Percentiles rank a stretch among this genome's conserved stretches.
Evolutionary conservation across 2,329 filamentous ascomycete genomes (phyloP).

Genomic region (Shiraia sp.): DNA sequence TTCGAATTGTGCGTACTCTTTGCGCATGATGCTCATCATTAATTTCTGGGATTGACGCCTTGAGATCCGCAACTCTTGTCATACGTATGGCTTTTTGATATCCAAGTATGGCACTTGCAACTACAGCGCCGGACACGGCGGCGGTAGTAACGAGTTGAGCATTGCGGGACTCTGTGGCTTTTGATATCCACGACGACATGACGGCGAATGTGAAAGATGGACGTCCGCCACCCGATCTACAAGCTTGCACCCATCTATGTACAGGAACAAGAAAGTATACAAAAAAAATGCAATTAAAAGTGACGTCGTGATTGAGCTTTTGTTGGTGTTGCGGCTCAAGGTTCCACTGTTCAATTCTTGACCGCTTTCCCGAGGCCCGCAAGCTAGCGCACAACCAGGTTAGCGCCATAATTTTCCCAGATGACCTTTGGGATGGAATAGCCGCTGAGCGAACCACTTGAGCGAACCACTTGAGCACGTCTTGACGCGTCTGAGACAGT

Average conservation of each 20-base stretch:
- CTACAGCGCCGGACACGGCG: slow-evolving; percentile 56
- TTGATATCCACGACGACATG: slow-evolving; percentile 54
- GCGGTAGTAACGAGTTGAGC: slow-evolving; percentile 73
- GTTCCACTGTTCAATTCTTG: slow-evolving; percentile 1
- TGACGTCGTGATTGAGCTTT: not conserved
- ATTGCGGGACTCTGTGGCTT: slow-evolving; percentile 51
- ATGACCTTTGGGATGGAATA: slow-evolving; percentile 13
- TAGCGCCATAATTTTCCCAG: slow-evolving; percentile 22
- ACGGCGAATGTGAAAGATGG: slow-evolving; percentile 6
- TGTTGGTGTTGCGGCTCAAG: slow-evolving; percentile 9
- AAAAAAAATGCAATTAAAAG: not conserved
- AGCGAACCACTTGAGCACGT: slow-evolving; percentile 28
- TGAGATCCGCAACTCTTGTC: slow-evolving; percentile 61
- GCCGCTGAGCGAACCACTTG: slow-evolving; percentile 33
- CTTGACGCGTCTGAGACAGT: slow-evolving; percentile 44
- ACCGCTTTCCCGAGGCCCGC: too few relatives aligned
- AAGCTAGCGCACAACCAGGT: slow-evolving; percentile 16
- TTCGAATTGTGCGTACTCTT: slow-evolving; percentile 46
- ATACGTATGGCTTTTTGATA: slow-evolving; percentile 60
- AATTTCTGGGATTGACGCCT: slow-evolving; percentile 64
- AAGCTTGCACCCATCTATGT: slow-evolving; percentile 7
- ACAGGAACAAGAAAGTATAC: not conserved
- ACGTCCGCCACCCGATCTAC: slow-evolving; percentile 4
- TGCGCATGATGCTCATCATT: slow-evolving; percentile 55
- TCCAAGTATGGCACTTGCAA: slow-evolving; percentile 59